phyloP scores from a whole-genome alignment of 148 eudicot species.

The Rhododendron mucronatum region DNA sequence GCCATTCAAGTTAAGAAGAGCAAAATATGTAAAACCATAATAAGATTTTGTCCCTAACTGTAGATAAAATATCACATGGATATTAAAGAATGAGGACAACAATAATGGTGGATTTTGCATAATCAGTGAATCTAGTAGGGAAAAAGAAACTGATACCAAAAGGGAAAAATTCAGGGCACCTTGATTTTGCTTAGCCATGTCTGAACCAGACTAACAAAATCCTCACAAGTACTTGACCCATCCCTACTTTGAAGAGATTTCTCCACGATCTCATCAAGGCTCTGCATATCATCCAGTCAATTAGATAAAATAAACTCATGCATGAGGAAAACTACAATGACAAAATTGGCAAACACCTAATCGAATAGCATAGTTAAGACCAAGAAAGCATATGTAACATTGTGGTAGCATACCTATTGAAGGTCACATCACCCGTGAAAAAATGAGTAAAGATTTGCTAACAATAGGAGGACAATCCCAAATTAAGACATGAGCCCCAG shows the following conservation, averaged over 20 bases:
- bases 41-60: background rate
- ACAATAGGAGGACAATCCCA: background rate
- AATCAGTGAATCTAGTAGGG: background rate
- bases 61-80: background rate
- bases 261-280: slow-evolving; percentile 84
- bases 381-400: background rate
- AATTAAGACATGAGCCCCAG: background rate
- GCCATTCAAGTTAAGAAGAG: background rate
- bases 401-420: background rate
- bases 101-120: background rate
- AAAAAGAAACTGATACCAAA: background rate
- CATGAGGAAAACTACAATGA: background rate
- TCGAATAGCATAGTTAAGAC: background rate
- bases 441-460: background rate
- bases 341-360: background rate
- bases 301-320: background rate
- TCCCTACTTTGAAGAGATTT: slow-evolving; percentile 70
- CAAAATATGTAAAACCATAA: background rate
- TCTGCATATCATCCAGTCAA: slow-evolving; percentile 46
- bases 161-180: slow-evolving; percentile 36
- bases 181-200: slow-evolving; percentile 83
- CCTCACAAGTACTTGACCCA: slow-evolving; percentile 72
- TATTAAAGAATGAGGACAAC: background rate
- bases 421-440: background rate
- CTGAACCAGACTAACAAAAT: slow-evolving; percentile 74